Conservation (phyloP, 2,329 filamentous ascomycete species). For the Fusarium sacchari region DNA sequence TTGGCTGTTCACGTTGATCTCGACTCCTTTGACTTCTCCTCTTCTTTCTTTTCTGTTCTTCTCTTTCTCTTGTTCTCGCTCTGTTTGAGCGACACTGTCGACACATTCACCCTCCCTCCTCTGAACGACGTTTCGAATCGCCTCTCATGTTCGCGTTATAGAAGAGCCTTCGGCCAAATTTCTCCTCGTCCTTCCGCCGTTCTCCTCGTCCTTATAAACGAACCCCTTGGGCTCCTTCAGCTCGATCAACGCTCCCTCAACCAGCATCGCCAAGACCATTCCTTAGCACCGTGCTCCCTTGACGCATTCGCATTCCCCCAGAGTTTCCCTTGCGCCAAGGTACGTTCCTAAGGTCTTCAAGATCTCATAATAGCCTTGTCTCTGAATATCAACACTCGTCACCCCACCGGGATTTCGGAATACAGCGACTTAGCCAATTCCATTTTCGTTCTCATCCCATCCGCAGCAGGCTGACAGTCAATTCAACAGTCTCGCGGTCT, state of each 20-base stretch:
- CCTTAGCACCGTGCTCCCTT: constrained; percentile 21
- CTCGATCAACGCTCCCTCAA: constrained; percentile 30
- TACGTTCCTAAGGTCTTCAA: constrained; percentile 25
- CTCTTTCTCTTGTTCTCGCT: constrained; percentile 19
- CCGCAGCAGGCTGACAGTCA: constrained; percentile 22
- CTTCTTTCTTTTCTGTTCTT: constrained; percentile 14
- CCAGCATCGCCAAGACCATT: constrained; percentile 23
- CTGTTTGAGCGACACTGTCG: constrained; percentile 35
- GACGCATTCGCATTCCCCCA: constrained; percentile 17
- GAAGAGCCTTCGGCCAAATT: constrained; percentile 43
- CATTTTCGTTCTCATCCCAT: constrained; percentile 2
- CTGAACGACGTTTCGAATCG: constrained; percentile 12
- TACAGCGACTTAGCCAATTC: constrained; percentile 9
- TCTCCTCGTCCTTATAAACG: constrained; percentile 17
- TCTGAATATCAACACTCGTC: constrained; percentile 21
- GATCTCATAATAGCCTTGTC: not conserved
- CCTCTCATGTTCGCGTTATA: constrained; percentile 51
- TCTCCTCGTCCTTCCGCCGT: constrained; percentile 30
- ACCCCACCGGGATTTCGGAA: constrained; percentile 26
- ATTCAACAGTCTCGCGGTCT: constrained; percentile 5
- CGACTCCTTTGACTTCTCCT: constrained; percentile 34
- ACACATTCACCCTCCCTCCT: not conserved
- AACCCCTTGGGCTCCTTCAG: constrained; percentile 14
- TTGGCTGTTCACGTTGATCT: constrained; percentile 38
- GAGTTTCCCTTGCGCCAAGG: constrained; percentile 29